Percentiles rank a stretch among this genome's conserved stretches.
phyloP scores from a whole-genome alignment of 768 basidiomycete genomes.

The Fomitopsis serialis region DNA sequence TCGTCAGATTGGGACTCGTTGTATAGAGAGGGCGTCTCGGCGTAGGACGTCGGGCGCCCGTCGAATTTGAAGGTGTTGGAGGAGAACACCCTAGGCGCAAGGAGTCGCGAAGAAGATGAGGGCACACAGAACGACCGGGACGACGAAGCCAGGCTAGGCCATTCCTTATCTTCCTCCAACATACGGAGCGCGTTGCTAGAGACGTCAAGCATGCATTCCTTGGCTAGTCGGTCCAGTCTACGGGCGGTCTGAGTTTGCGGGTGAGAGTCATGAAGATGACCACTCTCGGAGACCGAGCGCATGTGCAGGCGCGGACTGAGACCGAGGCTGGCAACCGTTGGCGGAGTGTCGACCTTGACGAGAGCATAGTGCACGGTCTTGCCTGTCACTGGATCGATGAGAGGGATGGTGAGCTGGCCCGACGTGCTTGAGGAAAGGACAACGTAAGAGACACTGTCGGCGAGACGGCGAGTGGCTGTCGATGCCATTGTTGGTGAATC shows the following conservation, averaged over 20 bases:
- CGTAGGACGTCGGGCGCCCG: too few relatives aligned
- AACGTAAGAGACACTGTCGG: neutral
- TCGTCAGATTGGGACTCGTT: neutral
- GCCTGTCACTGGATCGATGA: constrained; percentile 3
- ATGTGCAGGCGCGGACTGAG: neutral
- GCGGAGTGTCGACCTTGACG: neutral
- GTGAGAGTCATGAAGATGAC: neutral
- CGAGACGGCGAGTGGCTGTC: constrained; percentile 1
- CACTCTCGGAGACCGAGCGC: neutral
- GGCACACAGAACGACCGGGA: too few relatives aligned
- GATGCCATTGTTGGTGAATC: neutral
- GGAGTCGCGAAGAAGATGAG: neutral
- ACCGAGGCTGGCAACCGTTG: neutral
- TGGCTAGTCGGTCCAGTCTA: neutral
- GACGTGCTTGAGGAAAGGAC: neutral
- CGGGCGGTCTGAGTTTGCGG: neutral
- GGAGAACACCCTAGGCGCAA: neutral
- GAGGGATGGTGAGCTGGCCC: constrained; percentile 1
- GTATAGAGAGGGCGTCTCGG: neutral
- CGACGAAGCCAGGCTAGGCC: neutral
- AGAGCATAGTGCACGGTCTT: neutral
- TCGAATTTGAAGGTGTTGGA: neutral
- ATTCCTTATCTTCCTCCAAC: neutral
- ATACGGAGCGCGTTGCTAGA: neutral
- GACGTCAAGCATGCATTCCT: constrained; percentile 1